Conservation (phyloP, 345 rosid species). For the Brassica nigra region DNA sequence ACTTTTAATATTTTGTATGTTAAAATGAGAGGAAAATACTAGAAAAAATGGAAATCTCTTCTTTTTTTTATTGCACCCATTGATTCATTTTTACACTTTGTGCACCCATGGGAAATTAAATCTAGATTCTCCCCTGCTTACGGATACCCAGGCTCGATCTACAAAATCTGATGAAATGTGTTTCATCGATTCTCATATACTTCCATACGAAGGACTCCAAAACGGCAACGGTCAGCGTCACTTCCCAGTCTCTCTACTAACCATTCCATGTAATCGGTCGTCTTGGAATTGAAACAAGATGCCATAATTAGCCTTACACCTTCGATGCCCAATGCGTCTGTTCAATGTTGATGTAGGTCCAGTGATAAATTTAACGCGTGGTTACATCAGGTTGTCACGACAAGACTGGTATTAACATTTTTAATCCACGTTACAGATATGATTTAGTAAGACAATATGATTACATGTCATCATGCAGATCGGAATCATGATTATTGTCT, state of each 20-base stretch:
- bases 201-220: neutral
- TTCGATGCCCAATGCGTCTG: neutral
- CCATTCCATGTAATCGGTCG: neutral
- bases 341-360: neutral
- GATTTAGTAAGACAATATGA: neutral
- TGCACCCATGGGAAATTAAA: too few relatives aligned
- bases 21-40: too few relatives aligned
- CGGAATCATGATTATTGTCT: neutral
- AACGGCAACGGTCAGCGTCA: neutral
- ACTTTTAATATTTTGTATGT: too few relatives aligned
- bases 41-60: too few relatives aligned
- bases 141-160: neutral
- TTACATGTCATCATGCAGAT: neutral
- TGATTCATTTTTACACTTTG: too few relatives aligned
- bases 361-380: neutral
- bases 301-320: neutral
- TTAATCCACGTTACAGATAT: neutral
- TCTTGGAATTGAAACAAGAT: neutral
- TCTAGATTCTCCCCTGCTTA: too few relatives aligned
- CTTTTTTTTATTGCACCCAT: too few relatives aligned
- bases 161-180: neutral
- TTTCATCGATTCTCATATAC: neutral
- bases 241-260: neutral
- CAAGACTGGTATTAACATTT: neutral
- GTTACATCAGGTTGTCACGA: neutral